Evolutionary conservation across 1,284 basidiomycete species (phyloP).

Genomic region (Inonotus hispidus): DNA sequence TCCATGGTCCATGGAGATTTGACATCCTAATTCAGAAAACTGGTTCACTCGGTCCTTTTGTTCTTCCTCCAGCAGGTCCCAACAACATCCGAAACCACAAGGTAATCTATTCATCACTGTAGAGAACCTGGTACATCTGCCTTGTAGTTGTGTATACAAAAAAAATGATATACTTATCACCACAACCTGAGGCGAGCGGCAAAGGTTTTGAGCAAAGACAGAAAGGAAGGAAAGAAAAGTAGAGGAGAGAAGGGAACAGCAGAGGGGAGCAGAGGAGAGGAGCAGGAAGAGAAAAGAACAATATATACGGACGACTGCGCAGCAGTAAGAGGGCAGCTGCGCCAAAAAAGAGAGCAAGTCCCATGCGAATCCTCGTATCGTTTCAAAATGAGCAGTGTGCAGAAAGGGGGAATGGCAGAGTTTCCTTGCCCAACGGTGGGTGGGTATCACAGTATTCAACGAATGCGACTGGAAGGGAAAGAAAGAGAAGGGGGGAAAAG

Average conservation of each 20-base stretch:
- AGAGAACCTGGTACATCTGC: constrained; percentile 13
- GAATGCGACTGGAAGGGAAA: background rate
- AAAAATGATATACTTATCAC: constrained; percentile 8
- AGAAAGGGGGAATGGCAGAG: background rate
- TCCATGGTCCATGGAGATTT: too few relatives aligned
- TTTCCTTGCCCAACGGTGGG: background rate
- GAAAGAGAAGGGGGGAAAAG: too few relatives aligned
- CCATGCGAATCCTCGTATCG: constrained; percentile 7
- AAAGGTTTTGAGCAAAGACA: background rate
- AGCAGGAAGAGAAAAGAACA: background rate
- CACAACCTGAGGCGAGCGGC: constrained; percentile 1
- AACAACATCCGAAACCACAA: background rate
- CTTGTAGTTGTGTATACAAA: constrained; percentile 16
- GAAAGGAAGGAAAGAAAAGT: background rate
- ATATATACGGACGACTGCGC: background rate
- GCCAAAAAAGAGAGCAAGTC: background rate
- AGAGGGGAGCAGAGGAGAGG: background rate
- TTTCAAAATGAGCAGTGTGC: constrained; percentile 7
- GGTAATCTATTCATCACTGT: constrained; percentile 10
- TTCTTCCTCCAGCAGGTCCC: too few relatives aligned
- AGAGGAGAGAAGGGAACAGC: background rate
- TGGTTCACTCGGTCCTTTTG: too few relatives aligned
- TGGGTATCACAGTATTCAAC: constrained; percentile 5
- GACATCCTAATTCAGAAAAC: too few relatives aligned
- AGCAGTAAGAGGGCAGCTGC: background rate